Evolutionary conservation across 495 filamentous ascomycete species (phyloP), one percentile per base, ranked within the genome.

Genomic region (Amphirosellinia nigrospora): DNA sequence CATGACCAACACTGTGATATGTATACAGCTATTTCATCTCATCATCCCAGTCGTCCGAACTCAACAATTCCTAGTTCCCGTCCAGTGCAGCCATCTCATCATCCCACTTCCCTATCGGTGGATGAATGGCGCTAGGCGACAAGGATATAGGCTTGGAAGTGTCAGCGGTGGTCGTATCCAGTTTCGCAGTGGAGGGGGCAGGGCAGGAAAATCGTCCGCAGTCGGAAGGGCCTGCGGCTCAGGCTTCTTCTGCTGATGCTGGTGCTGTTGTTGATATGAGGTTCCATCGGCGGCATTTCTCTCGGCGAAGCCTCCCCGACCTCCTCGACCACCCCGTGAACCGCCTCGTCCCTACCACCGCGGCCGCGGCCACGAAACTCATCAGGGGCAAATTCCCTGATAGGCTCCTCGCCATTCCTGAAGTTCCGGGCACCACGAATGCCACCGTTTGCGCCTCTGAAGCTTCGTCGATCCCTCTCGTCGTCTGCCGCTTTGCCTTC

Each of bases 21-120:
- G 13, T 45, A 8, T 28, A 2, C 8, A 50, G 28, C 8, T 43
- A 10, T 19, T 5, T 15, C 38, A 68, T 28, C 11, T 34, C 39
- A 41, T 60, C 11, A 39, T 36, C 15, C n/a, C 52, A 38, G 16
- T n/a, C 10, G 26, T 28, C 3, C 23, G 19, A 28, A 21, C 10
- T 26, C 28, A 39, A 58, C 21, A 21, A n/a, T 10, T 21, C 13
- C 3, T 45, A 26, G 9, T 58, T 21, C 7, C 7, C 76, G 7
- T 81, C 79, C 28, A 81, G 68, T 0, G 78, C 82, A n/a, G 76
- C 78, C 74, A 85, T 79, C 74, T 85, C 82, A 34, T 85, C 83
- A 26, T 82, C 82, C 83, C 83, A 85, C 58, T 79, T 80, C 7
- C 82, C 82, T 11, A 83, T 66, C 2, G 75, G 75, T 26, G 79